Evolutionary conservation across 2,329 filamentous ascomycete genomes (phyloP).

Genomic region (Purpureocillium takamizusanense): DNA sequence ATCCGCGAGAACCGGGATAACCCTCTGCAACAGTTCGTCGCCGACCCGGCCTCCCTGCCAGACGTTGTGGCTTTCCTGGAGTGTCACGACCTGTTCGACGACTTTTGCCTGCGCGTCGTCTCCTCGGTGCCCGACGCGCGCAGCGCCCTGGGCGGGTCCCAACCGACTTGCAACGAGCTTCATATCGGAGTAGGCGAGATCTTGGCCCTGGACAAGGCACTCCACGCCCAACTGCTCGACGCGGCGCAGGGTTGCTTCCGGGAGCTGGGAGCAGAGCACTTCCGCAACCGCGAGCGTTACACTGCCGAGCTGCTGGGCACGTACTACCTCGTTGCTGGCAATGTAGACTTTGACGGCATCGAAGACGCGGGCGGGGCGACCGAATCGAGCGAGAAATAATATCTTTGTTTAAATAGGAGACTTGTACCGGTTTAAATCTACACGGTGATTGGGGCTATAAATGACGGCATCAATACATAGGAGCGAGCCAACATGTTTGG

Average conservation of each 20-base stretch:
- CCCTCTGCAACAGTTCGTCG: slow-evolving; percentile 6
- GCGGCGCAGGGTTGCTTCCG: slow-evolving; percentile 7
- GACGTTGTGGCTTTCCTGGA: slow-evolving; percentile 8
- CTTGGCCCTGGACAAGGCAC: slow-evolving; percentile 6
- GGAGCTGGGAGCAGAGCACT: slow-evolving; percentile 7
- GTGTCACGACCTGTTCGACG: slow-evolving; percentile 8
- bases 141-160: slow-evolving; percentile 4
- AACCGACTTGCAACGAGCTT: slow-evolving; percentile 2
- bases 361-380: not conserved
- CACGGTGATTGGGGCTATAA: too few species aligned
- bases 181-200: slow-evolving; percentile 6
- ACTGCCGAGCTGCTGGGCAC: slow-evolving; percentile 13
- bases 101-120: slow-evolving; percentile 3
- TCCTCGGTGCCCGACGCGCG: slow-evolving; percentile 2
- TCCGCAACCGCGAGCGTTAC: slow-evolving; percentile 12
- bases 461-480: too few species aligned
- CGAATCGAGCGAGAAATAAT: not conserved
- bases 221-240: slow-evolving; percentile 7
- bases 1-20: slow-evolving; percentile 3
- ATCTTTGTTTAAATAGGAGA: too few species aligned
- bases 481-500: too few species aligned
- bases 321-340: slow-evolving; percentile 6
- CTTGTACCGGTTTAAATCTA: too few species aligned
- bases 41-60: slow-evolving; percentile 5
- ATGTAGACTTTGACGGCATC: not conserved